These are phyloP conservation scores for Areca catechu DNA, from an alignment of 176 grass and related monocot genomes.

Conservation along the genomic window DNA sequence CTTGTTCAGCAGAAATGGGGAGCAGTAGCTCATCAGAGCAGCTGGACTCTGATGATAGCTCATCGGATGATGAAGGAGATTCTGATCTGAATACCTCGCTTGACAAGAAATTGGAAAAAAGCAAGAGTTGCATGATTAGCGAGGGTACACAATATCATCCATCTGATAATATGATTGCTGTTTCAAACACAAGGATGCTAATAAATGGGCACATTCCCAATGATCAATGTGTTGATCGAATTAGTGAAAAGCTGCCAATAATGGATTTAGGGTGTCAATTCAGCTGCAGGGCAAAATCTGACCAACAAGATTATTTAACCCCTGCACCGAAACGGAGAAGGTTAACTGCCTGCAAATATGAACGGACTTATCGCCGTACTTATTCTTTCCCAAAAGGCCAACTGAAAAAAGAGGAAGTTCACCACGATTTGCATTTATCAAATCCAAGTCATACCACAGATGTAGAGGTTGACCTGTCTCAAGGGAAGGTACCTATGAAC, in stretches of 20 bases:
- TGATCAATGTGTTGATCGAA: conserved; percentile 10
- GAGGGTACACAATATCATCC: neutral
- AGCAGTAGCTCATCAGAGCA: conserved; percentile 42
- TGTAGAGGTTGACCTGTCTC: conserved; percentile 9
- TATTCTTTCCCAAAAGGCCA: conserved; percentile 32
- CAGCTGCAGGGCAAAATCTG: conserved; percentile 36
- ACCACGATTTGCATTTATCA: conserved; percentile 10
- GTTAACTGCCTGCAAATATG: conserved; percentile 59
- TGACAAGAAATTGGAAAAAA: conserved; percentile 6
- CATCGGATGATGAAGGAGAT: conserved; percentile 23
- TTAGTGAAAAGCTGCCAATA: neutral
- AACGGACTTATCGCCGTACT: conserved; percentile 24
- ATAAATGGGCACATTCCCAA: conserved; percentile 30
- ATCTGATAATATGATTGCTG: conserved; percentile 11
- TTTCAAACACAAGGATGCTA: conserved; percentile 1
- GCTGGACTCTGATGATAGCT: conserved; percentile 30
- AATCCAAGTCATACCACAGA: conserved; percentile 24
- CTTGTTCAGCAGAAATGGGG: conserved; percentile 22
- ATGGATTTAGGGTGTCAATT: conserved; percentile 2
- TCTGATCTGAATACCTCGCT: conserved; percentile 21
- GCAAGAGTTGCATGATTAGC: neutral
- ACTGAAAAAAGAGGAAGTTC: conserved; percentile 31
- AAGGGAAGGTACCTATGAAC: conserved; percentile 3
- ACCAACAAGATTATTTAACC: conserved; percentile 50
- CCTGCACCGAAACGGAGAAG: conserved; percentile 68